Conservation (phyloP, 1,284 basidiomycete genomes). For the Stereum hirsutum region DNA sequence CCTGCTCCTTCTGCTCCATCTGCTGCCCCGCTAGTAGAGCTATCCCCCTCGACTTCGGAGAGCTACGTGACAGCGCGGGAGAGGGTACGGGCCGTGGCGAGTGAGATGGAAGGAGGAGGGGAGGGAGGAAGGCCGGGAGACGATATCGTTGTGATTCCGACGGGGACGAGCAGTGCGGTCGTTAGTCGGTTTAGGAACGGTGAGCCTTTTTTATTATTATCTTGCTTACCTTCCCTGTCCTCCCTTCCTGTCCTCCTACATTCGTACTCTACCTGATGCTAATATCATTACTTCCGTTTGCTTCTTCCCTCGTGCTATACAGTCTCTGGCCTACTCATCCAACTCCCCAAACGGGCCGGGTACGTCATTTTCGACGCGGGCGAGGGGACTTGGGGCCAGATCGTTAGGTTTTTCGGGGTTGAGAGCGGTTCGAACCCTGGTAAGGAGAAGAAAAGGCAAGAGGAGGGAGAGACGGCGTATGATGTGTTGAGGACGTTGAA, state of each 20-base stretch:
- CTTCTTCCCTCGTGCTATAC: neutral
- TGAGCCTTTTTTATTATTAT: conserved; percentile 23
- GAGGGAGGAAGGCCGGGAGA: conserved; percentile 33
- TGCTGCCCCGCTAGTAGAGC: too few relatives aligned
- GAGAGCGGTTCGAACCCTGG: too few relatives aligned
- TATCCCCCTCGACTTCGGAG: too few relatives aligned
- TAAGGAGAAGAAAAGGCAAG: too few relatives aligned
- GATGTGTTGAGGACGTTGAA: conserved; percentile 64
- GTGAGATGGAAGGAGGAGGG: too few relatives aligned
- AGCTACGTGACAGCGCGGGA: too few relatives aligned
- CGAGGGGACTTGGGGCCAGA: conserved; percentile 89
- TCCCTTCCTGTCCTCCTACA: too few relatives aligned
- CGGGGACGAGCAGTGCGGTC: conserved; percentile 86
- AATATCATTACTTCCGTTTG: neutral
- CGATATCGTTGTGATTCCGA: conserved; percentile 64
- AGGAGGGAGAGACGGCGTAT: conserved; percentile 34
- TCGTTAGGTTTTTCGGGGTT: conserved; percentile 73
- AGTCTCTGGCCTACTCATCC: conserved; percentile 75
- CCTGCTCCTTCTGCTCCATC: too few relatives aligned
- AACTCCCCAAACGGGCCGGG: conserved; percentile 51
- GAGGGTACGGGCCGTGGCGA: too few relatives aligned
- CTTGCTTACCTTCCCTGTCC: neutral
- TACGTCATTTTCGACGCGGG: conserved; percentile 84
- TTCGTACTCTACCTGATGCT: too few relatives aligned
- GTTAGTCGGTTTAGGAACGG: conserved; percentile 84